Evolutionary conservation across 306 rosid species (phyloP).

Genomic region (Canavalia ensiformis): DNA sequence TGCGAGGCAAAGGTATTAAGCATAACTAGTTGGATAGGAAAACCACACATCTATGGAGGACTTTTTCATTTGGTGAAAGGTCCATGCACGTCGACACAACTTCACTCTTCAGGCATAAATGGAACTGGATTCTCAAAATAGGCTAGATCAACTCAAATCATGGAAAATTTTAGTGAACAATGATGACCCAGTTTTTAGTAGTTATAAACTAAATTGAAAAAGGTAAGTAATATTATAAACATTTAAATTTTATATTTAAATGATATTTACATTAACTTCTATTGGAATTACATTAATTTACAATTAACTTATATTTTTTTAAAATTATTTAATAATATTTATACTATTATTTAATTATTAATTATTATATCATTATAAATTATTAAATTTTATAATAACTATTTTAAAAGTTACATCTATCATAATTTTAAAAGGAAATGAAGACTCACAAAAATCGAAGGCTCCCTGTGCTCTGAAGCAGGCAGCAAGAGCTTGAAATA

Average conservation of each 20-base stretch:
- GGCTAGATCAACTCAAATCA: too few relatives aligned
- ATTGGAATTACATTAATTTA: neutral
- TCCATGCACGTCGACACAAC: slow-evolving; percentile 60
- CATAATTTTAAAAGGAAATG: too few relatives aligned
- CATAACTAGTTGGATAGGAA: neutral
- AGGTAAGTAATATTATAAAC: neutral
- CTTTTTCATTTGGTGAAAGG: slow-evolving; percentile 46
- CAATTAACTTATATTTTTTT: neutral
- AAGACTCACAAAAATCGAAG: too few relatives aligned
- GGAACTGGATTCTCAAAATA: neutral
- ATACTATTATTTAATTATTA: too few relatives aligned
- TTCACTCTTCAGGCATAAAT: slow-evolving; percentile 8
- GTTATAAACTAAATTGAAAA: neutral
- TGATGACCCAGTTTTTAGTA: neutral
- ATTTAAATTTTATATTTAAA: neutral
- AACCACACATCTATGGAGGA: neutral
- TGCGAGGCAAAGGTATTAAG: neutral
- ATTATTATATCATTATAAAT: too few relatives aligned
- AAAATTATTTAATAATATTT: neutral
- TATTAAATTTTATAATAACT: too few relatives aligned
- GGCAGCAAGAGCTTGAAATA: too few relatives aligned
- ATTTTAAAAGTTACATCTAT: too few relatives aligned
- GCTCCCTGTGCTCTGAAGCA: too few relatives aligned
- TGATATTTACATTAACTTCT: neutral
- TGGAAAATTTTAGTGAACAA: neutral